Evolutionary conservation across 139 green algal species (phyloP), one percentile per base, ranked within the genome.

Genomic region (Volvox africanus): DNA sequence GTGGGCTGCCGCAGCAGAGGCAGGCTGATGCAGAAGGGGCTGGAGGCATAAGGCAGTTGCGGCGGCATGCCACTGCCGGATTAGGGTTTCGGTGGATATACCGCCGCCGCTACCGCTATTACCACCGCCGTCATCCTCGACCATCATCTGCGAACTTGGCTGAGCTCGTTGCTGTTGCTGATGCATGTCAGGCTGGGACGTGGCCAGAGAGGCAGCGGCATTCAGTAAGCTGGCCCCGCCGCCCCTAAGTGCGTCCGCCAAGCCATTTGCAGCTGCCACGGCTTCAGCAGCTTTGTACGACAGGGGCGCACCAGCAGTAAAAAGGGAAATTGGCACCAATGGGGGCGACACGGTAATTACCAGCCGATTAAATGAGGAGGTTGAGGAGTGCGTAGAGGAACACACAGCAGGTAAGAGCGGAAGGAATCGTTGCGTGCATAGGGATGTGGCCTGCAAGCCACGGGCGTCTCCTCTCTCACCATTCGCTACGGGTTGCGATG

Each of bases 21-120:
- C 2, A 18, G 14, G 37, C 28, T 55, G 37, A 1, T 55, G 85
- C 5, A 75, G 69, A 37, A 91, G 62, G 5, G 61, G 36, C 87
- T 81, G 77, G 36, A 91, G 77, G 61, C 77, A 30, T 61, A 69
- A 87, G 35, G 62, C 62, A 0, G 87, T 37, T 16, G 87, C 77
- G 17, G 77, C 55, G 0, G 20, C 6, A 2, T 86, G 75, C 87
- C 87, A 91, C 2, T 91, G 87, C 32, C 79, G 71, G 1, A 91
- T 6, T 24, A 80, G 87, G 0, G 75, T 13, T 33, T 79, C 24
- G 80, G 61, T 84, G 32, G 78, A 55, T 1, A 81, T 6, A 35
- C 75, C 75, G 75, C n/a, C 9, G 75, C 32, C 75, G 75, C n/a
- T 24, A 30, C 75, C 75, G 75, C 75, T 35, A 30, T 30, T 35